Evolutionary conservation across 1,284 basidiomycete genomes (phyloP), one percentile per base, ranked within the genome.

Genomic region (Trametes hirsuta): DNA sequence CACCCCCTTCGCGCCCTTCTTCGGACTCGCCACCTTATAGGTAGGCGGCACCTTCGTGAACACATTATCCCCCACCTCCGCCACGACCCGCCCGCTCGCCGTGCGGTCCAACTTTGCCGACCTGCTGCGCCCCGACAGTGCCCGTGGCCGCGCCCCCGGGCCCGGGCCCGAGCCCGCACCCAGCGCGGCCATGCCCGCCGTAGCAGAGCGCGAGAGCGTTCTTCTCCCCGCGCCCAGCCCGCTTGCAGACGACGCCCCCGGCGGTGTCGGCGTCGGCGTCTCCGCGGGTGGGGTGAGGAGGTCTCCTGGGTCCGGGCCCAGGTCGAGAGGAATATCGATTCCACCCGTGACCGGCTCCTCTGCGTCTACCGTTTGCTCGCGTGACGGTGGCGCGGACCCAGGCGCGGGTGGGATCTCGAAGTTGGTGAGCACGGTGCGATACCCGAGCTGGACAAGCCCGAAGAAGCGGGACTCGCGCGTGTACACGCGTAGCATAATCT

Each of bases 391-490:
- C 8, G 41, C 39, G 39, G 14, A 14, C 39, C 11, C 39, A 12
- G 39, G 49, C 14, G 41, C 18, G 12, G 55, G 47, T 22, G 45
- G 59, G 50, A 37, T 68, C 64, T 24, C 70, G 62, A 18, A 67
- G 55, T 40, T 6, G n/a, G 69, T 70, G 9, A 88, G 66, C 6
- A 90, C 76, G 0, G 76, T 76, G 15, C 86, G 80, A 68, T 88
- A 93, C 1, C 86, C 90, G 0, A 80, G 80, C 68, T 91, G 90
- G 2, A 92, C 79, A 9, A 88, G 72, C 3, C 83, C 83, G 46
- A 81, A 76, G 66, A 78, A 82, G 21, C 68, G 69, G 0, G 71
- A 66, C n/a, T 89, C 82, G 66, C 85, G 85, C 18, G 90, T 88
- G 69, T 84, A 93, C 4, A 93, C 75, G 8, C 86, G 77, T 34